A percentile compares a stretch with the other conserved stretches of the same genome.
Conservation (phyloP, 1,284 basidiomycete species). For the Cystobasidiaceae sp. region DNA sequence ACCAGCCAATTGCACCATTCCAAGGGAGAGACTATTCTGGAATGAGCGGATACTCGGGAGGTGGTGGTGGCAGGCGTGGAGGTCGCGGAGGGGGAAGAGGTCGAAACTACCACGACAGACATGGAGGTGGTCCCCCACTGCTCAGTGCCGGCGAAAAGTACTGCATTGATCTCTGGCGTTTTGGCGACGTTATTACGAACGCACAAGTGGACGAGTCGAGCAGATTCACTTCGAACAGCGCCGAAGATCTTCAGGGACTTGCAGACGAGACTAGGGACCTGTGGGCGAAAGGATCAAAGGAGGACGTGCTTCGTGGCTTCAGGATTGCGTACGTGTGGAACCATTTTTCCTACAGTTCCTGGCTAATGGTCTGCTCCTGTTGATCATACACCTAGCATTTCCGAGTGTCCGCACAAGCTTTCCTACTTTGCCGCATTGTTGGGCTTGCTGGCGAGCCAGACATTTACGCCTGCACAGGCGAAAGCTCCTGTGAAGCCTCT, state of each 20-base stretch:
- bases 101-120: constrained; percentile 23
- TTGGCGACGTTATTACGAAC: not conserved
- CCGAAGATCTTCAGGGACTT: constrained; percentile 10
- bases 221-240: not conserved
- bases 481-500: constrained; percentile 30
- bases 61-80: not conserved
- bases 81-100: not conserved
- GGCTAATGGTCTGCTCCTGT: not conserved
- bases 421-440: constrained; percentile 80
- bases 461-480: constrained; percentile 49
- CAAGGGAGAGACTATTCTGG: constrained; percentile 30
- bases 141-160: constrained; percentile 6
- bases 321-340: constrained; percentile 39
- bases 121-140: constrained; percentile 23
- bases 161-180: not conserved
- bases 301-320: constrained; percentile 38
- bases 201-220: constrained; percentile 12
- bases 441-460: constrained; percentile 53
- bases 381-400: constrained; percentile 54
- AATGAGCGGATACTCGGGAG: constrained; percentile 4
- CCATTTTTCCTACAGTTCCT: not conserved
- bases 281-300: constrained; percentile 14
- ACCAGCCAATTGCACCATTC: constrained; percentile 21
- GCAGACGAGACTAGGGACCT: constrained; percentile 18
- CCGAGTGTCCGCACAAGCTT: constrained; percentile 86